Conservation (phyloP, 108 stramenopile genomes). For the Nitzschia sp. region DNA sequence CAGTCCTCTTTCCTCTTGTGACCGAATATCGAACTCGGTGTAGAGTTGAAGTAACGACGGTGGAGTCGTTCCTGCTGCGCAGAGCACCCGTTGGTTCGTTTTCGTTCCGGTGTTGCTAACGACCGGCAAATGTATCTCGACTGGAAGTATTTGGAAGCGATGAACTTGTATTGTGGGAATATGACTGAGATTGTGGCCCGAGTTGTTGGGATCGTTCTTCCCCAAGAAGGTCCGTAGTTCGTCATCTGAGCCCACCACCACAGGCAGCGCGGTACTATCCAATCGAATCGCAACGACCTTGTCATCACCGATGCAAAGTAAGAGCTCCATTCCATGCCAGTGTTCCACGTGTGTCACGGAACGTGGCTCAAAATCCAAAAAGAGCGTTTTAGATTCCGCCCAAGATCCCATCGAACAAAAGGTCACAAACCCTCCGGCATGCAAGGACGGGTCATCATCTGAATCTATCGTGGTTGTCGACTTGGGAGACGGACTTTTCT, state of each 20-base stretch:
- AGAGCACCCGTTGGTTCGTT: background rate
- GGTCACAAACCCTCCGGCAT: slow-evolving; percentile 74
- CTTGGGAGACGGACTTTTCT: background rate
- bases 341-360: slow-evolving; percentile 48
- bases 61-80: slow-evolving; percentile 4
- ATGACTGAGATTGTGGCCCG: background rate
- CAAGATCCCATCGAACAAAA: slow-evolving; percentile 67
- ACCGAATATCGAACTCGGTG: slow-evolving; percentile 7
- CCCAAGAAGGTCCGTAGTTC: background rate
- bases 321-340: slow-evolving; percentile 61
- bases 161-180: slow-evolving; percentile 3
- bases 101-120: background rate
- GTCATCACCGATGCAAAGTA: slow-evolving; percentile 56
- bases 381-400: slow-evolving; percentile 67
- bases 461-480: background rate
- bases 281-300: slow-evolving; percentile 38
- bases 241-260: slow-evolving; percentile 18
- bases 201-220: background rate
- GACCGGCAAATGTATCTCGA: slow-evolving; percentile 1
- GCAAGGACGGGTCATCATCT: background rate
- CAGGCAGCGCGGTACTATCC: slow-evolving; percentile 28
- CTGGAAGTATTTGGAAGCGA: slow-evolving; percentile 38
- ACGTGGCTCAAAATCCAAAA: slow-evolving; percentile 69
- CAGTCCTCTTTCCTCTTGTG: background rate
- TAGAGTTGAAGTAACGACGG: slow-evolving; percentile 4